Evolutionary conservation across 306 rosid species (phyloP), one percentile per base, ranked within the genome.

Genomic region (Vicia villosa): DNA sequence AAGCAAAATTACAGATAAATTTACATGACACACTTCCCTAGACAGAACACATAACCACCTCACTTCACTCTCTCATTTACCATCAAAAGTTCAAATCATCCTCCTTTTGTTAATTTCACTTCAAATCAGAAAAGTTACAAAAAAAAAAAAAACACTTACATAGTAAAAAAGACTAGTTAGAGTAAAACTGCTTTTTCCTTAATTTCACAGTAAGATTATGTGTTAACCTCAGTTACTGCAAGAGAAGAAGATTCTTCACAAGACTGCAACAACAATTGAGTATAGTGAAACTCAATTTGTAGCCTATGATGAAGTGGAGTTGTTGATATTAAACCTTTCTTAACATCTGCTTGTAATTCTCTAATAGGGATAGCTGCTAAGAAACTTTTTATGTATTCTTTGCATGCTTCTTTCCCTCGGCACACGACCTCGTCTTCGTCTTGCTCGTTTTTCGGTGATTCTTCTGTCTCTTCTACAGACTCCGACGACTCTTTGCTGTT

Each of bases 311-410:
- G 99, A 77, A 95, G 85, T 6, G 92, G 99, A 5, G 91, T 83
- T 30, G 97, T 80, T 30, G 95, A 76, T 81, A 87, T 82, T 74
- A 93, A 76, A 69, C 99, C 99, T 77, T 89, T 95, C 85, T 86
- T 95, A 10, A 95, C 86, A 83, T 95, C 99, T 45, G 92, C 91
- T 82, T 91, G 97, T 82, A 95, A 52, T 75, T 95, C 97, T 82
- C 99, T 85, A 26, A 95, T 82, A 30, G 99, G 99, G 57, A 95
- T 91, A 17, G 99, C 96, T 62, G 99, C 99, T 88, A 95, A 81
- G 87, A 95, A 95, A 83, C 88, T 91, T 84, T 95, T 95, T 19
- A 95, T 95, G 76, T 91, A 95, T 82, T 95, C 95, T 76, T 89
- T 95, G 86, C 99, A 95, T 4, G 96, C 89, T 75, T 91, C 96